Conservation (phyloP, 148 eudicot genomes). For the Dianthus caryophyllus region DNA sequence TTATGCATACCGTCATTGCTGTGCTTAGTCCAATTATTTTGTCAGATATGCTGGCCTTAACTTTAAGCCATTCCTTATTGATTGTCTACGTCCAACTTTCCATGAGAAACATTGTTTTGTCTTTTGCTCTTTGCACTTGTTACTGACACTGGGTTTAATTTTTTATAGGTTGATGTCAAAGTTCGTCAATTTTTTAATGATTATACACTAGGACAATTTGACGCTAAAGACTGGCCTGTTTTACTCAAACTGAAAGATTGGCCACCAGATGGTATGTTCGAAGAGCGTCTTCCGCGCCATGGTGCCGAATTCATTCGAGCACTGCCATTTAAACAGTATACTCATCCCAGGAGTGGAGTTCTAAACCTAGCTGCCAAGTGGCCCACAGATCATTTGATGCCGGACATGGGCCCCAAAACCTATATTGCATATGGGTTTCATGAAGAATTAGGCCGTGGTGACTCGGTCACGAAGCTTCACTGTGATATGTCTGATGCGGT, state of each 20-base stretch:
- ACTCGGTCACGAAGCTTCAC: no score
- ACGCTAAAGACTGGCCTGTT: constrained; percentile 37
- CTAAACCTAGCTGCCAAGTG: background rate
- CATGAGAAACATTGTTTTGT: no score
- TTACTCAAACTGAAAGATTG: constrained; percentile 65
- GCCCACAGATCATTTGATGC: background rate
- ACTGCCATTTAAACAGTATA: constrained; percentile 60
- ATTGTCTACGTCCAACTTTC: no score
- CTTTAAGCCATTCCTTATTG: no score
- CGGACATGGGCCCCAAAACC: background rate
- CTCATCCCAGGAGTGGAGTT: constrained; percentile 61
- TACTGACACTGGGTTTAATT: constrained; percentile 27
- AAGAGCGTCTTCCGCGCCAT: constrained; percentile 61
- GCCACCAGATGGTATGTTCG: constrained; percentile 54
- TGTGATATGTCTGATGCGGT: no score
- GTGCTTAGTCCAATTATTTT: no score
- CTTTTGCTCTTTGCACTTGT: constrained; percentile 43
- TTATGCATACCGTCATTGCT: no score
- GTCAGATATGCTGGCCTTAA: no score
- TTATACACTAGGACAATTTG: constrained; percentile 32
- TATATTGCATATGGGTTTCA: no score
- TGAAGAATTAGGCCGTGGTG: no score
- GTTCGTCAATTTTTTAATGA: constrained; percentile 50
- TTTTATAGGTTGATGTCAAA: constrained; percentile 43
- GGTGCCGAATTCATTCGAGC: constrained; percentile 50